phyloP scores from a whole-genome alignment of 2,329 filamentous ascomycete genomes.

The Penicillium sp. region DNA sequence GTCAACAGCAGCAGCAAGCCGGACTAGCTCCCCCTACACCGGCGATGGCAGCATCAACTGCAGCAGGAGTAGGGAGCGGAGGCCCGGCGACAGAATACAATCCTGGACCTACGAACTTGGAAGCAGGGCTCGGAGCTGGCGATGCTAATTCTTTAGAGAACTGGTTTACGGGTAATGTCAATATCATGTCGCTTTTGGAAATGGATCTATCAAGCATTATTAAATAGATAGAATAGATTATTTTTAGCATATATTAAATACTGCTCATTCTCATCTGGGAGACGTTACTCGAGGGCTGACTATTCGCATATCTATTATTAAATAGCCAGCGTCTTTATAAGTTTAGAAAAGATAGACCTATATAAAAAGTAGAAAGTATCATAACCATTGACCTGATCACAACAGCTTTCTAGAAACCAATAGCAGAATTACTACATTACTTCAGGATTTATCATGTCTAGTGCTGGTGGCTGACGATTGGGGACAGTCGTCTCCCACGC shows the following conservation, averaged over 20 bases:
- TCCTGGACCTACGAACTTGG: not conserved
- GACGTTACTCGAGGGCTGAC: no score
- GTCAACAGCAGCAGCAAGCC: constrained; percentile 6
- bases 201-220: constrained; percentile 16
- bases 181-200: constrained; percentile 16
- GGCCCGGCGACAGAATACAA: constrained; percentile 2
- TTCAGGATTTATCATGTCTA: no score
- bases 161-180: constrained; percentile 18
- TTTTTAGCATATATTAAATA: not conserved
- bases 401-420: no score
- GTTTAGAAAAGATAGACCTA: no score
- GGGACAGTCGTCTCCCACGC: no score
- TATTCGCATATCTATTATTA: no score
- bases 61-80: not conserved
- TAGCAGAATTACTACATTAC: no score
- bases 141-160: constrained; percentile 15
- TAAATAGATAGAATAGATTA: not conserved
- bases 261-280: no score
- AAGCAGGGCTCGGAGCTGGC: not conserved
- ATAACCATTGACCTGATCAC: no score
- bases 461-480: no score
- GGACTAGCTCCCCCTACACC: not conserved
- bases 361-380: not conserved
- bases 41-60: not conserved
- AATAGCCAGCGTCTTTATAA: no score